Conservation (phyloP, 129 eudicot species). For the Escallonia herrerae region DNA sequence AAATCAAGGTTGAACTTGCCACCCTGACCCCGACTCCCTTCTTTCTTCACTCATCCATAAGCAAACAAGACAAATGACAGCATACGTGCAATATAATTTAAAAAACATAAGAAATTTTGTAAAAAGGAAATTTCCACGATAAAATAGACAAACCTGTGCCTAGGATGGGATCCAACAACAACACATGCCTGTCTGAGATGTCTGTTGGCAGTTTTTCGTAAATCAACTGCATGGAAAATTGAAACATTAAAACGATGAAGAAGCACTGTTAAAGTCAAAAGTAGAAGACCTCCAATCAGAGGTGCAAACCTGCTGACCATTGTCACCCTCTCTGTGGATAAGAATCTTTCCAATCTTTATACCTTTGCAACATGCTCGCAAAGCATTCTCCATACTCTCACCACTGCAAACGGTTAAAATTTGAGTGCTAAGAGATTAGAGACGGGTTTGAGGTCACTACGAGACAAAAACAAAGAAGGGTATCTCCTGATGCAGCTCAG, state of each 20-base stretch:
- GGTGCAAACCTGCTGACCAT: slow-evolving; percentile 76
- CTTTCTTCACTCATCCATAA: no score
- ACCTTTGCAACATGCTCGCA: slow-evolving; percentile 97
- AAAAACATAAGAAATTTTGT: no score
- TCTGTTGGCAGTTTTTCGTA: slow-evolving; percentile 91
- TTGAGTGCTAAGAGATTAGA: background rate
- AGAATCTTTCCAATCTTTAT: slow-evolving; percentile 95
- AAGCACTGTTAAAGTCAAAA: background rate
- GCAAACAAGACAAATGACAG: no score
- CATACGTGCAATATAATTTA: no score
- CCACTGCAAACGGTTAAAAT: slow-evolving; percentile 48
- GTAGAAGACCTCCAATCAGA: background rate
- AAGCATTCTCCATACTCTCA: slow-evolving; percentile 99
- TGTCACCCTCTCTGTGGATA: slow-evolving; percentile 98
- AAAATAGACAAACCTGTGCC: slow-evolving; percentile 70
- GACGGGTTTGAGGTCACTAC: background rate
- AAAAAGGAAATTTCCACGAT: background rate
- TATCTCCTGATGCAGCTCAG: background rate
- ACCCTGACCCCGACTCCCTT: no score
- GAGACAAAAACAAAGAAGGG: background rate
- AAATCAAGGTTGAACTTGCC: no score
- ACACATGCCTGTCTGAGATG: slow-evolving; percentile 89
- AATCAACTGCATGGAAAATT: slow-evolving; percentile 50
- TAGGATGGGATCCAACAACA: slow-evolving; percentile 86
- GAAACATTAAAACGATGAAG: slow-evolving; percentile 1